Conservation (phyloP, 1,139 yeast species). For the Kluyveromyces marxianus region DNA sequence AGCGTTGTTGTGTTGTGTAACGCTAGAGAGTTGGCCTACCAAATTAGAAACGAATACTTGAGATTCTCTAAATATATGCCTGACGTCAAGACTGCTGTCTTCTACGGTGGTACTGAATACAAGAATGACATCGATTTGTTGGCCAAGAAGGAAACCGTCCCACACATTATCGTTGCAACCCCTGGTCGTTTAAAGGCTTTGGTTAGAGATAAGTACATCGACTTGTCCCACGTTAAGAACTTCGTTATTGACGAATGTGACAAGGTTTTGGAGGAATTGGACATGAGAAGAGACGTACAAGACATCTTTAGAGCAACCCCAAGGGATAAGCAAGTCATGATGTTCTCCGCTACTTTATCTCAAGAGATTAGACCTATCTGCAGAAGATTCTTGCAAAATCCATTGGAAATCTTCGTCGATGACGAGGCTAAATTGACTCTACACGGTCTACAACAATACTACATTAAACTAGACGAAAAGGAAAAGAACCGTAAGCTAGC, state of each 20-base stretch:
- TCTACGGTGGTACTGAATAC: conserved; percentile 93
- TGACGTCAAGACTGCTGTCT: conserved; percentile 92
- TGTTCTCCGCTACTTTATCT: conserved; percentile 95
- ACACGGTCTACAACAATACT: conserved; percentile 97
- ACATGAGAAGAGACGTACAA: conserved; percentile 98
- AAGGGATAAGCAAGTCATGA: conserved; percentile 98
- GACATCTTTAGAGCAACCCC: conserved; percentile 97
- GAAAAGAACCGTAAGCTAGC: conserved; percentile 93
- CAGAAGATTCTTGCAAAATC: conserved; percentile 97
- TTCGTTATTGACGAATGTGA: conserved; percentile 98
- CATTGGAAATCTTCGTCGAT: conserved; percentile 94
- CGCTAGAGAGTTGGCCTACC: conserved; percentile 98
- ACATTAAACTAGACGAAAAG: conserved; percentile 77
- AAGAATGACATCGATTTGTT: conserved; percentile 79
- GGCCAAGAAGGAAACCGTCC: conserved; percentile 89
- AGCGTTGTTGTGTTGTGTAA: conserved; percentile 93
- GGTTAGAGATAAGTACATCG: conserved; percentile 82
- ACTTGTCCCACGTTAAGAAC: conserved; percentile 84
- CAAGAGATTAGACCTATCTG: conserved; percentile 95
- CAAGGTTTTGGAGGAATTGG: conserved; percentile 85
- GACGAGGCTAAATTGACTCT: conserved; percentile 96
- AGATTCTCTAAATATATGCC: conserved; percentile 99
- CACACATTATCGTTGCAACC: conserved; percentile 95
- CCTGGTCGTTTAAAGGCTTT: conserved; percentile 97
- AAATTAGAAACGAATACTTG: conserved; percentile 93